Percentiles rank a stretch among this genome's conserved stretches.
phyloP scores from a whole-genome alignment of 1,284 basidiomycete genomes.

The Meira miltonrushii region DNA sequence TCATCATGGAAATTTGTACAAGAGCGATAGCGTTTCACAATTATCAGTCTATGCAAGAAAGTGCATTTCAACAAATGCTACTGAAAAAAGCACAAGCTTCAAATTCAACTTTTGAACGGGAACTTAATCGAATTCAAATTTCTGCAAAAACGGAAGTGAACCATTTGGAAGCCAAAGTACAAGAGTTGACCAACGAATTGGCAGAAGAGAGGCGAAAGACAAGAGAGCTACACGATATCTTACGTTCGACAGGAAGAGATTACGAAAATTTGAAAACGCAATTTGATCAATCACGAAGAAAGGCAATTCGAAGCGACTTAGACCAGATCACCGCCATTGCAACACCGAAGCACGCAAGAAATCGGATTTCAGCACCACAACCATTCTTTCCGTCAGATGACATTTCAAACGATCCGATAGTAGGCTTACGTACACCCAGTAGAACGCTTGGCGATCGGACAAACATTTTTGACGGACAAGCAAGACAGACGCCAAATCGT shows the following conservation, averaged over 20 bases:
- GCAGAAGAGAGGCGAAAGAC: neutral
- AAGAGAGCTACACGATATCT: neutral
- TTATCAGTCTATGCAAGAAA: constrained; percentile 1
- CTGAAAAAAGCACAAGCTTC: constrained; percentile 5
- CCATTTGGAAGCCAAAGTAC: neutral
- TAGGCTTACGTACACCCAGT: too few relatives aligned
- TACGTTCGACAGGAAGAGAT: neutral
- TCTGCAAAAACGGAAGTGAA: neutral
- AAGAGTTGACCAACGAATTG: neutral
- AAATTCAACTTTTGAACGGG: too few relatives aligned
- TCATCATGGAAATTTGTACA: constrained; percentile 8
- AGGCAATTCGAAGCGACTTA: neutral
- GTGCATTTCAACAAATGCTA: constrained; percentile 7
- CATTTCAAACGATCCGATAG: too few relatives aligned
- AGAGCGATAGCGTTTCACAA: constrained; percentile 4
- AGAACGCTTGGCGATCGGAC: too few relatives aligned
- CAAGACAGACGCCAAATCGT: too few relatives aligned
- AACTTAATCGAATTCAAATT: too few relatives aligned
- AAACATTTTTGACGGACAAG: too few relatives aligned
- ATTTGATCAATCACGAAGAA: neutral
- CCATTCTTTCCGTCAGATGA: neutral
- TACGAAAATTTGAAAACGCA: neutral
- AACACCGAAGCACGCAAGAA: neutral
- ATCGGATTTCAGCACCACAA: constrained; percentile 1
- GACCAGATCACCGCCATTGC: neutral